Percentiles rank a stretch among this genome's conserved stretches.
These are phyloP conservation scores for Meyerozyma smithsonii DNA, from an alignment of 1,139 yeast species.

Conservation along the genomic window DNA sequence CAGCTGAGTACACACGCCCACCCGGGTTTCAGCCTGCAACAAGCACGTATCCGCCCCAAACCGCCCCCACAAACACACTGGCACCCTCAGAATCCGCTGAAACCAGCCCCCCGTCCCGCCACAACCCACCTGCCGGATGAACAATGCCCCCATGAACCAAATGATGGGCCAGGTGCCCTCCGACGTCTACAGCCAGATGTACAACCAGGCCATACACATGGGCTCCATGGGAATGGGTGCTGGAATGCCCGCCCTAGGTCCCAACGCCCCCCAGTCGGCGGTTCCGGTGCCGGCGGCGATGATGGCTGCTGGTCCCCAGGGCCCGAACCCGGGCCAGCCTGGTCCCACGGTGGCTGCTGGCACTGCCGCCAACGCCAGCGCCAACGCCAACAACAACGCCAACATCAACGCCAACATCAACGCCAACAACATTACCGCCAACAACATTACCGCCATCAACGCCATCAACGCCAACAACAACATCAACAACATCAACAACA, in stretches of 20 bases:
- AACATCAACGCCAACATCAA: too few relatives aligned
- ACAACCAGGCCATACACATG: background rate
- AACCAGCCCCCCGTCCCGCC: background rate
- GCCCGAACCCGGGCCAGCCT: too few relatives aligned
- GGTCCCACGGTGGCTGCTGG: too few relatives aligned
- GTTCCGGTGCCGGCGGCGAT: too few relatives aligned
- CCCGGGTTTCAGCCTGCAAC: background rate
- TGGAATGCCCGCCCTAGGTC: background rate
- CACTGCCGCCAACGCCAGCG: too few relatives aligned
- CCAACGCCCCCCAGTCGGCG: too few relatives aligned
- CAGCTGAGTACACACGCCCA: background rate
- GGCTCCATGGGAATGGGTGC: background rate
- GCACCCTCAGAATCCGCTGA: background rate
- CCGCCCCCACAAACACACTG: background rate
- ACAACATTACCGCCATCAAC: background rate
- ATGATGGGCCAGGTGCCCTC: slow-evolving; percentile 1
- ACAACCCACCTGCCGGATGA: background rate
- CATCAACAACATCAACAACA: background rate
- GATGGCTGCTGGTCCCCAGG: too few relatives aligned
- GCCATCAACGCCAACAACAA: background rate
- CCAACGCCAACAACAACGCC: too few relatives aligned
- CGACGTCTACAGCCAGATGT: background rate
- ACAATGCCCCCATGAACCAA: background rate
- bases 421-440: too few relatives aligned
- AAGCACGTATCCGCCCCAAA: background rate